These are phyloP conservation scores for Wickerhamomyces pijperi DNA, from an alignment of 805 yeast species.

Conservation along the genomic window DNA sequence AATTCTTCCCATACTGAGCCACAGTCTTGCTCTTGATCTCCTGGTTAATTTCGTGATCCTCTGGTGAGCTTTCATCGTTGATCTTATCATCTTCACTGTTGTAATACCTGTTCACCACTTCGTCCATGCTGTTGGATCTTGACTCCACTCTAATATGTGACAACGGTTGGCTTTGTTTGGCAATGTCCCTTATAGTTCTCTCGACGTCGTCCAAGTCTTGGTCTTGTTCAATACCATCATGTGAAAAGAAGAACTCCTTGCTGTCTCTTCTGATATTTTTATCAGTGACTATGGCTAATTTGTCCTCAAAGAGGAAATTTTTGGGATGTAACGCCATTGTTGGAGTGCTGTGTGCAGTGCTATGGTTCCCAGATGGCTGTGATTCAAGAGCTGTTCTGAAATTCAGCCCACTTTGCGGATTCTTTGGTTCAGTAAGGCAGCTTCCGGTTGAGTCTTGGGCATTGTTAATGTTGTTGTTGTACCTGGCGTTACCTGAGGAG, in stretches of 20 bases:
- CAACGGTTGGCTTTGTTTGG: not conserved
- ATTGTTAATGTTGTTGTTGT: too few species aligned
- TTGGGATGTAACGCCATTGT: not conserved
- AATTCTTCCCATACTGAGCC: too few species aligned
- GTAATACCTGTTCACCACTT: not conserved
- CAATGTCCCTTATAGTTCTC: not conserved
- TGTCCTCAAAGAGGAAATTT: not conserved
- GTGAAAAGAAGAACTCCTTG: not conserved
- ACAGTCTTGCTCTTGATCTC: too few species aligned
- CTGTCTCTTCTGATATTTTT: not conserved
- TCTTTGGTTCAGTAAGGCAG: not conserved
- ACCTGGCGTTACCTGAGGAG: too few species aligned
- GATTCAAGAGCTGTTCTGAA: not conserved
- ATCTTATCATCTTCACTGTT: not conserved
- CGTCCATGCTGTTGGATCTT: constrained; percentile 3
- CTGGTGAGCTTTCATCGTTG: not conserved
- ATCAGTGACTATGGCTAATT: constrained; percentile 1
- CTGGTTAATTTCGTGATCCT: too few species aligned
- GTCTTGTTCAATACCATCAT: not conserved
- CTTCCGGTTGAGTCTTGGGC: not conserved
- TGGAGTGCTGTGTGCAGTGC: too few species aligned
- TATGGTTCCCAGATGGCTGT: too few species aligned
- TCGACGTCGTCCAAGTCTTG: not conserved
- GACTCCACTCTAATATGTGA: not conserved
- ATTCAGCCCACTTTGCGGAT: not conserved